These are phyloP conservation scores for Ceriops decandra DNA, from an alignment of 345 rosid genomes.

Conservation along the genomic window DNA sequence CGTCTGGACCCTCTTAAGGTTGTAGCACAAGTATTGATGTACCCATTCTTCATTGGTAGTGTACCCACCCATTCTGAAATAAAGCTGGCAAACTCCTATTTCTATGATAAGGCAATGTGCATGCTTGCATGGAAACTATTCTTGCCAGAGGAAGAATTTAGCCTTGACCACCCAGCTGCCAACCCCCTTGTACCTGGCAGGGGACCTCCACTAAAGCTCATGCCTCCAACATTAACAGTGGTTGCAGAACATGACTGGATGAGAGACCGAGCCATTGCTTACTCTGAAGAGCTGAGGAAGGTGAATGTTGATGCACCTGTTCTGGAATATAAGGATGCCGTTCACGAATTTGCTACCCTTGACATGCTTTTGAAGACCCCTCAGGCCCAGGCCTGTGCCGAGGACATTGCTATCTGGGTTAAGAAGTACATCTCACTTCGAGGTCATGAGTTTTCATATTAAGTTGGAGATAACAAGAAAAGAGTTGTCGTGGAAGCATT, in stretches of 20 bases:
- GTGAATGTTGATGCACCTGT: slow-evolving; percentile 89
- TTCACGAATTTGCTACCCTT: slow-evolving; percentile 91
- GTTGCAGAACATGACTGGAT: slow-evolving; percentile 97
- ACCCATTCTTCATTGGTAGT: slow-evolving; percentile 83
- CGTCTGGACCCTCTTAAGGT: slow-evolving; percentile 77
- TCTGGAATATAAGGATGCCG: slow-evolving; percentile 88
- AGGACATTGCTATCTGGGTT: slow-evolving; percentile 91
- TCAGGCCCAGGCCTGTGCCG: slow-evolving; percentile 89
- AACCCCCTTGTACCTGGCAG: slow-evolving; percentile 71
- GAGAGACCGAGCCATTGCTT: slow-evolving; percentile 93
- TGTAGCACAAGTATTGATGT: slow-evolving; percentile 89
- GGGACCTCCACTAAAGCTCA: slow-evolving; percentile 70
- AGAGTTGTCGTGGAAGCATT: background rate
- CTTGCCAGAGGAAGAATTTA: slow-evolving; percentile 70
- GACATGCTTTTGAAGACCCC: slow-evolving; percentile 85
- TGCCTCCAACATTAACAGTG: slow-evolving; percentile 88
- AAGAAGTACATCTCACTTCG: slow-evolving; percentile 81
- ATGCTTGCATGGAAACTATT: slow-evolving; percentile 84
- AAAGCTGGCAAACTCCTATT: slow-evolving; percentile 80
- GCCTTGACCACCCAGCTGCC: slow-evolving; percentile 78
- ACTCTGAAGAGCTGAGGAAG: slow-evolving; percentile 83
- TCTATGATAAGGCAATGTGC: slow-evolving; percentile 81
- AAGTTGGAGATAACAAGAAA: slow-evolving; percentile 5
- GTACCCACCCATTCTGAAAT: slow-evolving; percentile 81
- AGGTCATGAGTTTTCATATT: slow-evolving; percentile 90